Evolutionary conservation across 305 asterid species (phyloP).

Genomic region (Rubia peregrina): DNA sequence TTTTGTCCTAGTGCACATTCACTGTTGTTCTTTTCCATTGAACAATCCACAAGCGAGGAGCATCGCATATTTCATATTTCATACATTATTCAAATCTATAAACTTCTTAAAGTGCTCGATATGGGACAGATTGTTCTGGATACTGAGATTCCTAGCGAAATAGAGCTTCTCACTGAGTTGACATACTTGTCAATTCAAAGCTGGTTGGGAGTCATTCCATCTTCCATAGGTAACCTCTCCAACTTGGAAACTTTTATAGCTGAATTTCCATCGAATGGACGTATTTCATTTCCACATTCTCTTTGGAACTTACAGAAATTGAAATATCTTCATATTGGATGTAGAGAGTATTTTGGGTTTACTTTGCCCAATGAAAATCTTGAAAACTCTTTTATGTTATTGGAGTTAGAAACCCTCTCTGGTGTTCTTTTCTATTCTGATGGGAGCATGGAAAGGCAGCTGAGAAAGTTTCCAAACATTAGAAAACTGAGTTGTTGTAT

Average conservation of each 20-base stretch:
- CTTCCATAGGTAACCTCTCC: slow-evolving; percentile 5
- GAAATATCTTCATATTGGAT: background rate
- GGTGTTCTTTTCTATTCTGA: background rate
- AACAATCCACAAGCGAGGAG: background rate
- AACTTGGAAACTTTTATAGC: slow-evolving; percentile 6
- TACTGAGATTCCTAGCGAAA: background rate
- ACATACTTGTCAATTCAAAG: slow-evolving; percentile 2
- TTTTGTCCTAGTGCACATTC: slow-evolving; percentile 3
- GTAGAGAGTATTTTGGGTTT: background rate
- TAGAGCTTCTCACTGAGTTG: background rate
- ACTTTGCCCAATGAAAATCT: background rate
- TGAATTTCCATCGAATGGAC: background rate
- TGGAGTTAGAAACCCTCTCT: background rate
- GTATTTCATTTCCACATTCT: background rate
- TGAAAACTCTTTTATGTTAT: background rate
- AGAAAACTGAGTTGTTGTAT: background rate
- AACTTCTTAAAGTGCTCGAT: slow-evolving; percentile 4
- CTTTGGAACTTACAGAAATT: background rate
- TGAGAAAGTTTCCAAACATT: slow-evolving; percentile 7
- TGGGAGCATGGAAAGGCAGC: background rate
- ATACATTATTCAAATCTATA: slow-evolving; percentile 5
- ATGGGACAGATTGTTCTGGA: background rate
- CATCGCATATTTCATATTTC: background rate
- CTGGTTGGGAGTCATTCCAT: background rate
- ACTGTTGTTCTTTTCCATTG: background rate